phyloP scores from a whole-genome alignment of 129 eudicot genomes.

The Chrysanthemum seticuspe region DNA sequence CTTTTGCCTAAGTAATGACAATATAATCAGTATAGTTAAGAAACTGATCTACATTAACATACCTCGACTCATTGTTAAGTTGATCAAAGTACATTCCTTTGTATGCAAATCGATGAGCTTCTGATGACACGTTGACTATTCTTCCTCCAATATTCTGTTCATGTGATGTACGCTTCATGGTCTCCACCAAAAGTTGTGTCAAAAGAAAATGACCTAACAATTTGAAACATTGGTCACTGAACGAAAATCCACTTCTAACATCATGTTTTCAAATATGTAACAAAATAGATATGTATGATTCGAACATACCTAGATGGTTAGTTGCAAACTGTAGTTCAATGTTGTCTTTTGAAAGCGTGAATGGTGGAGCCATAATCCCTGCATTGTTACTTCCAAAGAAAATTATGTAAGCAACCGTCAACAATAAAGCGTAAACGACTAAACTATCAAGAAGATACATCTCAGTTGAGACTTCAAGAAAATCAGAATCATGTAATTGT shows the following conservation, averaged over 20 bases:
- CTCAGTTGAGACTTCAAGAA: not conserved
- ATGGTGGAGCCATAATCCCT: slow-evolving; percentile 81
- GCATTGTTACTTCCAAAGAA: slow-evolving; percentile 63
- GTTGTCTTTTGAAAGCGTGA: slow-evolving; percentile 62
- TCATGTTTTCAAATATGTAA: slow-evolving; percentile 8
- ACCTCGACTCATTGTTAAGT: slow-evolving; percentile 64
- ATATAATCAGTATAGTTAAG: not conserved
- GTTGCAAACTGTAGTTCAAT: slow-evolving; percentile 81
- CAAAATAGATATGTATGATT: not conserved
- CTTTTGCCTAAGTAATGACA: not conserved
- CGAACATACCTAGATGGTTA: slow-evolving; percentile 59
- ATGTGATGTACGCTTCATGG: slow-evolving; percentile 61
- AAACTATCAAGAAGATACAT: not conserved
- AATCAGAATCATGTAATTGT: not conserved
- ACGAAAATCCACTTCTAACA: not conserved
- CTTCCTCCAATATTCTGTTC: slow-evolving; percentile 71
- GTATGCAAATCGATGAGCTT: slow-evolving; percentile 50
- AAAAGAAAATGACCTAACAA: slow-evolving; percentile 74
- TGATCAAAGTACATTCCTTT: slow-evolving; percentile 71
- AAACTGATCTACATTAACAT: not conserved
- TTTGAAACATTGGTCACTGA: not conserved
- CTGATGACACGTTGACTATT: slow-evolving; percentile 67
- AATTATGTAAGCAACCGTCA: not conserved
- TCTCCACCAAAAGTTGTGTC: slow-evolving; percentile 68
- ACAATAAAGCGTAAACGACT: not conserved